These are phyloP conservation scores for Sungouiella blattae DNA, from an alignment of 805 yeast genomes.

Conservation along the genomic window DNA sequence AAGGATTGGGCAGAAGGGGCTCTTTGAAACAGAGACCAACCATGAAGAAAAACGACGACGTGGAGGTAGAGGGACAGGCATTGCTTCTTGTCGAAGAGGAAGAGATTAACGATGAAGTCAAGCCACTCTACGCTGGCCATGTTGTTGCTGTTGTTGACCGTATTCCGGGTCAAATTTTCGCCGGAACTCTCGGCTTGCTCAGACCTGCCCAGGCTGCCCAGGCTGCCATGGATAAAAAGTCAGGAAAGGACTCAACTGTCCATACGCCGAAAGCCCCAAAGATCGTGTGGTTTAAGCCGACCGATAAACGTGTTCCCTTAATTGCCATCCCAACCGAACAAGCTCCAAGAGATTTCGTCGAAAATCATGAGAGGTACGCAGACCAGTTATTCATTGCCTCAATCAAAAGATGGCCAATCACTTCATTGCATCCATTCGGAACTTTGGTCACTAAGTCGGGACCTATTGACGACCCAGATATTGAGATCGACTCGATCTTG, in stretches of 20 bases:
- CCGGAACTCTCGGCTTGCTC: constrained; percentile 89
- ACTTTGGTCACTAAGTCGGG: constrained; percentile 87
- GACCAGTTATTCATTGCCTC: constrained; percentile 88
- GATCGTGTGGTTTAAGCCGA: constrained; percentile 98
- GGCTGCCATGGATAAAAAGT: constrained; percentile 57
- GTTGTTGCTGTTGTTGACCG: constrained; percentile 97
- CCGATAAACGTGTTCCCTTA: constrained; percentile 94
- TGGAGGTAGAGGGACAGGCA: constrained; percentile 97
- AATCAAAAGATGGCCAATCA: constrained; percentile 98
- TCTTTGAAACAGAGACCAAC: constrained; percentile 93
- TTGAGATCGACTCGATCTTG: constrained; percentile 83
- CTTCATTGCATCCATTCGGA: constrained; percentile 97
- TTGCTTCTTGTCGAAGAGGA: constrained; percentile 89
- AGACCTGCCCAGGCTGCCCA: constrained; percentile 95
- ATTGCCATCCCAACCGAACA: constrained; percentile 98
- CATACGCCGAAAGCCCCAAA: constrained; percentile 65
- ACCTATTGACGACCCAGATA: constrained; percentile 65
- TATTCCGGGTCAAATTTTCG: constrained; percentile 92
- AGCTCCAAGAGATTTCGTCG: constrained; percentile 94
- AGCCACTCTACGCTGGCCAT: constrained; percentile 96
- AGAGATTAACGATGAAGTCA: constrained; percentile 86
- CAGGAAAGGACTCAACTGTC: constrained; percentile 44
- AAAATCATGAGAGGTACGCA: constrained; percentile 79
- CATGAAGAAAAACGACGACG: constrained; percentile 96
- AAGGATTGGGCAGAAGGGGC: constrained; percentile 65